phyloP scores from a whole-genome alignment of 345 rosid genomes.

The Kandelia obovata region DNA sequence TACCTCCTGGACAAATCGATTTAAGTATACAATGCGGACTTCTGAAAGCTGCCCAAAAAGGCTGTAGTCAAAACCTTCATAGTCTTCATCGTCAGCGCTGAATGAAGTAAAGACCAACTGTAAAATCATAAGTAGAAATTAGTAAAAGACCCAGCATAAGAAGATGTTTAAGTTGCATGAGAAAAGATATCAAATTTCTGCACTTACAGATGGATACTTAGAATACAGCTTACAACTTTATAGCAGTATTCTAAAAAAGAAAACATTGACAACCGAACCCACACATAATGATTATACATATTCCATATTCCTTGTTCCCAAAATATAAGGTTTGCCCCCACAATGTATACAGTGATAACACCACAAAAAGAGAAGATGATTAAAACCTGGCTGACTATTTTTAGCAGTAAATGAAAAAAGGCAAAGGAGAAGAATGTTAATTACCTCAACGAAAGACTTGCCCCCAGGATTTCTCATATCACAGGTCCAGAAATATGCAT shows the following conservation, averaged over 20 bases:
- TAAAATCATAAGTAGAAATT: conserved; percentile 22
- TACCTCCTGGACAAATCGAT: conserved; percentile 99
- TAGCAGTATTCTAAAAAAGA: no score
- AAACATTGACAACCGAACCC: no score
- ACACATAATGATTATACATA: no score
- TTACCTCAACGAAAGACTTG: conserved; percentile 94
- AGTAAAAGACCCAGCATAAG: conserved; percentile 6
- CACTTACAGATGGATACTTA: neutral
- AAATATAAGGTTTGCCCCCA: neutral
- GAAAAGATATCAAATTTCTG: conserved; percentile 1
- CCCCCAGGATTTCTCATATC: conserved; percentile 99
- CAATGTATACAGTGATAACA: neutral
- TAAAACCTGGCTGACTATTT: neutral
- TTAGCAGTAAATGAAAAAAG: neutral
- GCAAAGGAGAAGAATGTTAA: neutral
- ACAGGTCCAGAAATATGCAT: conserved; percentile 92
- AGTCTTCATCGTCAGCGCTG: conserved; percentile 75
- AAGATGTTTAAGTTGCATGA: neutral
- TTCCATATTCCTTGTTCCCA: no score
- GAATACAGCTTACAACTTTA: neutral
- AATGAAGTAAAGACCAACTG: conserved; percentile 88
- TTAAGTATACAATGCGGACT: conserved; percentile 90
- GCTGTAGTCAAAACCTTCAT: conserved; percentile 83
- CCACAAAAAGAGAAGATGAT: neutral
- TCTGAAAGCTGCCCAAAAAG: conserved; percentile 92